Evolutionary conservation across 257 asterid genomes (phyloP).

Genomic region (Lavandula angustifolia): DNA sequence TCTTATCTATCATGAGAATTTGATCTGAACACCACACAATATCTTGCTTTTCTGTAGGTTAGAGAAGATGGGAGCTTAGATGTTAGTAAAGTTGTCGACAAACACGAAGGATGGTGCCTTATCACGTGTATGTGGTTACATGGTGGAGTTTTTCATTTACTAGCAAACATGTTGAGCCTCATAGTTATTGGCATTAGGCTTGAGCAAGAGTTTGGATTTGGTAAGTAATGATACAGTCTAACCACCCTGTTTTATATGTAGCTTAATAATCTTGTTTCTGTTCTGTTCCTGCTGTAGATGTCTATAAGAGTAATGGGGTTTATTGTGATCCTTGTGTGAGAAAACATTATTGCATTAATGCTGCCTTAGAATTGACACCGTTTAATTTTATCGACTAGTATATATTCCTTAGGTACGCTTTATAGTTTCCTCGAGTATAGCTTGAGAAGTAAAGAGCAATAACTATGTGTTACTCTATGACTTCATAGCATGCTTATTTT

Average conservation of each 20-base stretch:
- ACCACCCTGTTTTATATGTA: background rate
- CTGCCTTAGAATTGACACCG: background rate
- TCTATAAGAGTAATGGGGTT: background rate
- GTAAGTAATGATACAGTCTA: constrained; percentile 39
- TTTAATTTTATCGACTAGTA: background rate
- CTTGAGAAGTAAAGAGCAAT: background rate
- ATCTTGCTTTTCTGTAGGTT: constrained; percentile 35
- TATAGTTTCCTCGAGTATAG: background rate
- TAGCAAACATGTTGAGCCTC: constrained; percentile 92
- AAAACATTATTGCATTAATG: constrained; percentile 3
- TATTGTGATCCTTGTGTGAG: constrained; percentile 8
- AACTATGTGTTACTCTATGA: background rate
- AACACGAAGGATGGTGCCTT: constrained; percentile 88
- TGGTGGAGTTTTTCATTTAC: constrained; percentile 82
- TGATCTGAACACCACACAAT: background rate
- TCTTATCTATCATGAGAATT: background rate
- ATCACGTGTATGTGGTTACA: constrained; percentile 92
- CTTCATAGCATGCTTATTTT: background rate
- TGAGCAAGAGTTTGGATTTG: constrained; percentile 91
- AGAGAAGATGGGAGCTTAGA: constrained; percentile 87
- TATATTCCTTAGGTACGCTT: background rate
- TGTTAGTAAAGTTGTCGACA: constrained; percentile 65
- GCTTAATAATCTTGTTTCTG: background rate
- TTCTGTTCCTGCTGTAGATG: background rate
- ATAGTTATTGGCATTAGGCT: constrained; percentile 81